Evolutionary conservation across 140 eudicot genomes (phyloP), one percentile per base, ranked within the genome.

Genomic region (Flaveria floridana): DNA sequence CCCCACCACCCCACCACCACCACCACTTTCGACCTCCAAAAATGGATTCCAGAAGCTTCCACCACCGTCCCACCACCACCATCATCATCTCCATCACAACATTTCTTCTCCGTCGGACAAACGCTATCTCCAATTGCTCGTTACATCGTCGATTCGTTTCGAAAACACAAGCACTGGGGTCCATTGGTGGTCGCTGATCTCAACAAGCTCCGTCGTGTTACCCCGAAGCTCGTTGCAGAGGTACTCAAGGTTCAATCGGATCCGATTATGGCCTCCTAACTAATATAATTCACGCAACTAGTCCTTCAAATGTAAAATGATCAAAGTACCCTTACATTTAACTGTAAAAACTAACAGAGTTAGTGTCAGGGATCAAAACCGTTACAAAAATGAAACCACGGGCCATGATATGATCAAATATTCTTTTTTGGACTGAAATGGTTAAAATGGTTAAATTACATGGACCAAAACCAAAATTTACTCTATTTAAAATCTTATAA

Each of bases 51-150:
- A 56, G 77, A 81, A 37, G 80, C 68, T 62, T 79, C 87, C 19
- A 6, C 59, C 61, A 7, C 68, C 61, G 3, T 48, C 78, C 18
- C 58, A 10, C 56, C 72, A 15, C 83, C 71, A 28, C 46, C n/a
- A n/a, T n/a, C 9, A 63, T 78, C 70, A 15, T 56, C 83, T 9
- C 80, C 95, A 12, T 83, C 95, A 0, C 84, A 86, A 47, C 79
- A 76, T 4, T 87, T 87, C 87, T 93, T 93, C 83, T 42, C 80
- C 10, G 68, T 89, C 6, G 93, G 86, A 19, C 89, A 83, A 80
- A 76, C 81, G 14, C 83, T 93, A 20, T 89, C 98, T 12, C 98
- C 98, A 1, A 85, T 93, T 53, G 93, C 96, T 58, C 87, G 96
- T 10, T 93, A 86, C 93, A 88, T 93, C 30, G 82, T 85, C 20